Evolutionary conservation across 2,329 filamentous ascomycete genomes (phyloP).

Genomic region (Bipolaris cookei): DNA sequence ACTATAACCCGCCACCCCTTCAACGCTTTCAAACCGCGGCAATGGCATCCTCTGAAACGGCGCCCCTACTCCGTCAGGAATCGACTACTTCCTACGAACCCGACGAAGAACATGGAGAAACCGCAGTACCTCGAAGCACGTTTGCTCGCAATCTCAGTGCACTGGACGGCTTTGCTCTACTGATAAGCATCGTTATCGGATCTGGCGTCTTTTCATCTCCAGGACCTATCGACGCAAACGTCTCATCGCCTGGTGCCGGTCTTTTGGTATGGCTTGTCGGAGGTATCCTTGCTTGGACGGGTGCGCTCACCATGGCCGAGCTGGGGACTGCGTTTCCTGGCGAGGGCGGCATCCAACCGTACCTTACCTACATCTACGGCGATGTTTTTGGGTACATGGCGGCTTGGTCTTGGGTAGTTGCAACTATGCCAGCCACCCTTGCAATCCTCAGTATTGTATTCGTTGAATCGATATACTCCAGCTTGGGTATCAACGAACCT

Average conservation of each 20-base stretch:
- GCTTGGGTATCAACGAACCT: slow-evolving; percentile 65
- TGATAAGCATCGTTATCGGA: slow-evolving; percentile 70
- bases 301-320: slow-evolving; percentile 67
- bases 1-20: neutral
- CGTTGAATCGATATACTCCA: slow-evolving; percentile 51
- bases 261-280: slow-evolving; percentile 67
- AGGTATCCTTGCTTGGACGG: slow-evolving; percentile 68
- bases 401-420: slow-evolving; percentile 70
- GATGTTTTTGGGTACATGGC: slow-evolving; percentile 67
- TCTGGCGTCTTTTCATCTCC: slow-evolving; percentile 71
- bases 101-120: slow-evolving; percentile 23
- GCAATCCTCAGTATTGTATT: slow-evolving; percentile 70
- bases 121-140: slow-evolving; percentile 30
- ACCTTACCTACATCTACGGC: slow-evolving; percentile 66
- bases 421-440: slow-evolving; percentile 69
- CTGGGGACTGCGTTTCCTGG: slow-evolving; percentile 68
- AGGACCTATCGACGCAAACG: slow-evolving; percentile 67
- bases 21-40: slow-evolving; percentile 2
- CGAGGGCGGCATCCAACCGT: slow-evolving; percentile 69
- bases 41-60: slow-evolving; percentile 34
- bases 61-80: slow-evolving; percentile 29
- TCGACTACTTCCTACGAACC: slow-evolving; percentile 11
- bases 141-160: slow-evolving; percentile 44
- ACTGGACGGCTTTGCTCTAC: slow-evolving; percentile 60
- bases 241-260: slow-evolving; percentile 65